Conservation (phyloP, 495 filamentous ascomycete species). For the Neurospora sp. region DNA sequence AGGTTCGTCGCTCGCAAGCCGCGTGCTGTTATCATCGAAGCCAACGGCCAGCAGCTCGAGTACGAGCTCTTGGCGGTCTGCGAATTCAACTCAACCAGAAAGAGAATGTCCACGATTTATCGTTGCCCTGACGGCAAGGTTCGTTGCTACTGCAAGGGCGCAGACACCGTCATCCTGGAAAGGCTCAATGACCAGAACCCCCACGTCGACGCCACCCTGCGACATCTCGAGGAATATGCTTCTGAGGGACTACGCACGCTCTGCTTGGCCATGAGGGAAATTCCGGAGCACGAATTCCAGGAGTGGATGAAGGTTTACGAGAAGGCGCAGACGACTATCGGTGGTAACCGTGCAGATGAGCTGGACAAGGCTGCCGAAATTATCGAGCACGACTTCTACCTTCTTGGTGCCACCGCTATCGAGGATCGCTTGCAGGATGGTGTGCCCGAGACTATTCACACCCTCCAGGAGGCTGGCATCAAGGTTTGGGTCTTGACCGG, state of each 20-base stretch:
- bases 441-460: constrained; percentile 97
- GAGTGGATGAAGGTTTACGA: constrained; percentile 85
- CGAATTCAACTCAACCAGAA: constrained; percentile 97
- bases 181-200: constrained; percentile 71
- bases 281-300: constrained; percentile 81
- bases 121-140: constrained; percentile 95
- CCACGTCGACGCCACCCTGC: constrained; percentile 73
- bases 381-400: constrained; percentile 82
- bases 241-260: constrained; percentile 92
- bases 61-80: constrained; percentile 93
- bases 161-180: constrained; percentile 94
- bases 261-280: constrained; percentile 89
- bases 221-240: constrained; percentile 96
- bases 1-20: constrained; percentile 85
- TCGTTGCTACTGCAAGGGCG: constrained; percentile 88
- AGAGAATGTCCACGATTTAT: constrained; percentile 96
- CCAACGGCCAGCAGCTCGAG: constrained; percentile 59
- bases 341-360: constrained; percentile 86
- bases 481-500: constrained; percentile 99
- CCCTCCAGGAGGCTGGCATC: constrained; percentile 91
- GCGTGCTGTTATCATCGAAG: constrained; percentile 68
- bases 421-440: constrained; percentile 96
- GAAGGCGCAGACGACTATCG: constrained; percentile 80
- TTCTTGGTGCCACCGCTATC: constrained; percentile 94
- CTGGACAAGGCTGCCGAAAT: constrained; percentile 95